Evolutionary conservation across 352 stramenopile genomes (phyloP), one percentile per base, ranked within the genome.

Genomic region (Phytophthora colocasiae): DNA sequence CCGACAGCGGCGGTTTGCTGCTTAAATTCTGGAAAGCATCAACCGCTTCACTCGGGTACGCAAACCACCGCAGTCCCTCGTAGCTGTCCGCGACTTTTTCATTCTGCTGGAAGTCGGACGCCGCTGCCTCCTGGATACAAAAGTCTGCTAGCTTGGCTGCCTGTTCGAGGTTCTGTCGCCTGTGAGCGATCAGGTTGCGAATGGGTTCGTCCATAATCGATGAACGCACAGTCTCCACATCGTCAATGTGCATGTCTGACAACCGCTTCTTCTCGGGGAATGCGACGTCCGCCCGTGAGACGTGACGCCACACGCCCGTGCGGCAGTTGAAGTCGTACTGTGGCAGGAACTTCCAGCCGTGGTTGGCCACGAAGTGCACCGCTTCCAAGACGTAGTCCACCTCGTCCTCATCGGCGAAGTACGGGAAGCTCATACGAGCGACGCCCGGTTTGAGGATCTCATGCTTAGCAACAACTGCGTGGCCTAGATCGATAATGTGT

Each of bases 381-480:
- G 97, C 96, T 6, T 90, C 32, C 8, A 99, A 41, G 10, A 99
- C 92, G 82, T 99, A 99, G 11, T 98, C 75, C n/a, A 95, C 84
- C 64, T 98, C 87, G 11, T 81, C 79, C 6, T 87, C 68, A 19
- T 77, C 71, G 27, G 96, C 76, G 31, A 89, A 96, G 67, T 96
- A 97, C 24, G 91, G 87, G 34, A 99, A 89, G 70, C 93, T 98
- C 14, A 99, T 71, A 36, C 97, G 83, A 14, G 92, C 97, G 43
- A 98, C 98, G 4, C 97, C 97, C 0, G 97, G 97, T 22, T 97
- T 83, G 2, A 99, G 73, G 32, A 99, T 80, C 69, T 99, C 96
- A 15, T 92, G 85, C 38, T 95, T 89, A 48, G 95, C 78, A 4
- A 98, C 66, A 4, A 99, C 73, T 4, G 92, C 93, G 19, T 80